Base-by-base conservation (phyloP, 148 eudicot genomes). In the Spergularia marina region DNA sequence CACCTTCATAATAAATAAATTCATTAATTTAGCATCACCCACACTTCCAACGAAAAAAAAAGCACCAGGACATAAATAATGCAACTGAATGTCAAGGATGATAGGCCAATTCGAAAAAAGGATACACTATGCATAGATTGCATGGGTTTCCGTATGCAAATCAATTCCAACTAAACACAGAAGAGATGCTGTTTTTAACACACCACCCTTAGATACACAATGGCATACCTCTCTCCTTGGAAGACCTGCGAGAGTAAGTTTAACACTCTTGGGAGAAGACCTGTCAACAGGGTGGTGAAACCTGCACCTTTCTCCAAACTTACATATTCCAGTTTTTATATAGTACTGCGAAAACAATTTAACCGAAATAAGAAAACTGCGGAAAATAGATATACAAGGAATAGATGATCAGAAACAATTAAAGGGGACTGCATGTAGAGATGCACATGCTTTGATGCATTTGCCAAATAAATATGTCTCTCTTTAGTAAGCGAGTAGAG, bases 171-270 rank as follows among this genome's bases (percentile, higher is more conserved):
- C 16, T 25, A 8, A 36, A 14, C 16, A 73, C 53, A 67, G 18
- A 30, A 61, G 17, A 51, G 59, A 79, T 67, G 21, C 4, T 39
- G 30, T 58, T 51, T 16, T 15, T 21, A 7, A 8, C 25, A 67
- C 21, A 63, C 58, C 0, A 25, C 39, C 39, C 59, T 39, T 14
- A 53, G 39, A 14, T 30, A 71, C 54, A 74, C 64, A 67, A 21
- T 54, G 51, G 60, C 75, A 60, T 88, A 95, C 98, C 98, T 92
- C 98, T 89, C 98, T 90, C 84, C 98, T 92, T 13, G 98, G 98
- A 61, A 92, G 83, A 73, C 98, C 98, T 30, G 98, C 98, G 69
- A 90, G 96, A 76, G 90, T 89, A 54, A 95, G 87, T 80, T 89
- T 92, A 65, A 91, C 83, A 70, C 68, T 87, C 74, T 76, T 74